These are phyloP conservation scores for Sisymbrium altissimum DNA, from an alignment of 345 rosid genomes.

Conservation along the genomic window DNA sequence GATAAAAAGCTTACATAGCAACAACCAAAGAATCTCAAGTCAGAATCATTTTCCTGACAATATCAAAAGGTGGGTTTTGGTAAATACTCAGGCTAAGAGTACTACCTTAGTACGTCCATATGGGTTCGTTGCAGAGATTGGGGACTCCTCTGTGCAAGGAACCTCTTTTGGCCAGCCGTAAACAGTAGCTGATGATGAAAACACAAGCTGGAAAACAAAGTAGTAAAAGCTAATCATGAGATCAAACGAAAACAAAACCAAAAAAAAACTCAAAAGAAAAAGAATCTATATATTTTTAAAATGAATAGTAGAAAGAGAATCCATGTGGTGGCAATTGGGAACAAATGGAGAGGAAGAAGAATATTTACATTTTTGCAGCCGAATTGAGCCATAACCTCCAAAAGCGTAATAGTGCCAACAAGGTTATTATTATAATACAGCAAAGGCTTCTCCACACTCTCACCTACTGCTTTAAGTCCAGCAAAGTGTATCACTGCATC, in stretches of 20 bases:
- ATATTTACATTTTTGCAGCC: constrained; percentile 80
- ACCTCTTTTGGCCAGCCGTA: constrained; percentile 98
- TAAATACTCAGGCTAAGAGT: not conserved
- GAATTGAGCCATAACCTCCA: constrained; percentile 81
- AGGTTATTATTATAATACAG: constrained; percentile 79
- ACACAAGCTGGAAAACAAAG: constrained; percentile 70
- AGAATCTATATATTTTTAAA: not conserved
- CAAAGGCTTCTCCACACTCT: constrained; percentile 88
- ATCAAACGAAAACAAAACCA: constrained; percentile 7
- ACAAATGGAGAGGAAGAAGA: not conserved
- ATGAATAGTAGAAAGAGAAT: not conserved
- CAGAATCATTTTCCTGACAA: not conserved
- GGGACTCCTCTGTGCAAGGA: constrained; percentile 89
- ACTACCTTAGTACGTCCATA: constrained; percentile 90
- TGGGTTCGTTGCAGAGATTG: constrained; percentile 71
- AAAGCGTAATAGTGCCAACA: constrained; percentile 66
- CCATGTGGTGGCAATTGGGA: constrained; percentile 18
- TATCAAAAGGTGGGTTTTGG: not conserved
- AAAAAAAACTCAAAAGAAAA: not conserved
- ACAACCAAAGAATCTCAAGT: not conserved
- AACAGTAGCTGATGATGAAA: constrained; percentile 97
- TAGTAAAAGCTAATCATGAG: constrained; percentile 21
- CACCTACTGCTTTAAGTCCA: constrained; percentile 97
- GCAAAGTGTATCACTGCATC: constrained; percentile 98
- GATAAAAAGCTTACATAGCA: constrained; percentile 63